These are phyloP conservation scores for Sideroxylon spinosum DNA, from an alignment of 179 eudicot genomes.

Conservation along the genomic window DNA sequence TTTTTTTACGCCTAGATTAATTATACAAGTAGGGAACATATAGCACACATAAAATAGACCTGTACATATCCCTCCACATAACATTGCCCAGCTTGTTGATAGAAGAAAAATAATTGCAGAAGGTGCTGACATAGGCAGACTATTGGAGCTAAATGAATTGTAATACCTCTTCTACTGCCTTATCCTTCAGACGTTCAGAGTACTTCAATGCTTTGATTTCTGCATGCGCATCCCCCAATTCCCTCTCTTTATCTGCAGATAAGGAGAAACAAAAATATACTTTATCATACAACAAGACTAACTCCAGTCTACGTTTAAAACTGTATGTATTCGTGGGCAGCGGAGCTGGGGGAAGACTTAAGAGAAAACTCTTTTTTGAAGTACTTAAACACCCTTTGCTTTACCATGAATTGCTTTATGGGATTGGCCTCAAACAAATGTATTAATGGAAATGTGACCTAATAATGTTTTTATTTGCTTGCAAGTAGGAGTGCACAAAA, in stretches of 20 bases:
- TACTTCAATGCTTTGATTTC: constrained; percentile 77
- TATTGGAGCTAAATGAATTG: constrained; percentile 4
- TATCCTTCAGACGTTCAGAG: constrained; percentile 79
- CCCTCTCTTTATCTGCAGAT: constrained; percentile 79
- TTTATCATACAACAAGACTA: background rate
- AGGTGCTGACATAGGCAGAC: background rate
- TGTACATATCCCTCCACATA: too few species aligned
- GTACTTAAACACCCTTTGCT: background rate
- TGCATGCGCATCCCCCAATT: constrained; percentile 71
- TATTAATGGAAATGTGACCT: background rate
- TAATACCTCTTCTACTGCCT: constrained; percentile 92
- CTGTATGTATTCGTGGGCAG: background rate
- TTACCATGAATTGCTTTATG: too few species aligned
- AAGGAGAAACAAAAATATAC: background rate
- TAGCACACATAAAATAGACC: too few species aligned
- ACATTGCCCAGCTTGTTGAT: background rate
- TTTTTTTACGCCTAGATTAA: too few species aligned
- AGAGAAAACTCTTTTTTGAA: background rate
- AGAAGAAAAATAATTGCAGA: background rate
- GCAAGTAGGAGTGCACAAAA: too few species aligned
- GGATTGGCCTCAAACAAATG: background rate
- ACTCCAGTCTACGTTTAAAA: constrained; percentile 3
- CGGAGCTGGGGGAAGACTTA: background rate
- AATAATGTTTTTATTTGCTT: background rate
- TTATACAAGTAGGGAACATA: background rate